Evolutionary conservation across 169 alveolate species (phyloP).

Genomic region (Hepatocystis sp.): DNA sequence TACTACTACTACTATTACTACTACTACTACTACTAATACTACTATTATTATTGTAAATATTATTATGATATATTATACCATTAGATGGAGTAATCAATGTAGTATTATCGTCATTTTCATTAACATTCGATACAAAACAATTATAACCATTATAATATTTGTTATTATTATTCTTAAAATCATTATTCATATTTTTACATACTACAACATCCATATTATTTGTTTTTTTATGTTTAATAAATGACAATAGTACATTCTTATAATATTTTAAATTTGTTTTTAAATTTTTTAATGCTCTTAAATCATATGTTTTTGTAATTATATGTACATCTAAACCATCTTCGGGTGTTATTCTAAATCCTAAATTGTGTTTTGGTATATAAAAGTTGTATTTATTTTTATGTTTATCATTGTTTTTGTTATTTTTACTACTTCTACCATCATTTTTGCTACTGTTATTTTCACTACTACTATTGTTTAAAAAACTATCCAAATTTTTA

Average conservation of each 20-base stretch:
- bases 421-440: conserved; percentile 1
- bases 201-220: conserved; percentile 3
- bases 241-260: conserved; percentile 37
- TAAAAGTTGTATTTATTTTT: conserved; percentile 45
- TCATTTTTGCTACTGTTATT: background rate
- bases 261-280: conserved; percentile 42
- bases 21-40: background rate
- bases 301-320: conserved; percentile 78
- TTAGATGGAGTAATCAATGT: too few species aligned
- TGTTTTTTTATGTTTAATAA: conserved; percentile 27
- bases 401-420: background rate
- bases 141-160: conserved; percentile 19
- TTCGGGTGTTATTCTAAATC: conserved; percentile 77
- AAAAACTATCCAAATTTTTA: background rate
- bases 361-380: conserved; percentile 41
- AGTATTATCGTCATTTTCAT: background rate
- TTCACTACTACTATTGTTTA: too few species aligned
- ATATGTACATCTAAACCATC: conserved; percentile 79
- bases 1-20: conserved; percentile 7
- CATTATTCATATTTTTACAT: conserved; percentile 8
- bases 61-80: too few species aligned
- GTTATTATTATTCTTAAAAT: conserved; percentile 7
- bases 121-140: background rate
- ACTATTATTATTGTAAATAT: background rate
- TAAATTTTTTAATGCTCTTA: conserved; percentile 75